phyloP scores from a whole-genome alignment of 2,329 filamentous ascomycete genomes.

The Blastomyces emzantsi region DNA sequence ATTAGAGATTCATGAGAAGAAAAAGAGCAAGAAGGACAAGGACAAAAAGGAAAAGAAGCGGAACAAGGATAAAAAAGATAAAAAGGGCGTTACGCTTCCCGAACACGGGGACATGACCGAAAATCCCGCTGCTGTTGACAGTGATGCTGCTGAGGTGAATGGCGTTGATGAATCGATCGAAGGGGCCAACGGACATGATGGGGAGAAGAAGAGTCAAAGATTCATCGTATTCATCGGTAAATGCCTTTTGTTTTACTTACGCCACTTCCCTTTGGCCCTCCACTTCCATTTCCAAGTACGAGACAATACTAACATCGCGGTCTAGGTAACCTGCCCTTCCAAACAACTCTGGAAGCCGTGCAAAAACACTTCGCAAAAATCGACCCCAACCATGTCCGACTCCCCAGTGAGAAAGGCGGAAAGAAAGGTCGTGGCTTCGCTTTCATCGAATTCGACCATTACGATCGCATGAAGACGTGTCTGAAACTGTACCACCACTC shows the following conservation, averaged over 20 bases:
- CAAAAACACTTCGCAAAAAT: slow-evolving; percentile 69
- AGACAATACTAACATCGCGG: slow-evolving; percentile 17
- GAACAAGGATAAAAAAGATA: slow-evolving; percentile 14
- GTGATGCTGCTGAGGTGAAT: slow-evolving; percentile 11
- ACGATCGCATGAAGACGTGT: slow-evolving; percentile 86
- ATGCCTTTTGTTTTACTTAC: slow-evolving; percentile 12
- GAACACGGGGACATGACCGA: slow-evolving; percentile 16
- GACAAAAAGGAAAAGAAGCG: slow-evolving; percentile 13
- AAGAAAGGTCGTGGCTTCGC: slow-evolving; percentile 65
- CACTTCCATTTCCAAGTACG: slow-evolving; percentile 11
- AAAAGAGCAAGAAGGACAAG: slow-evolving; percentile 10
- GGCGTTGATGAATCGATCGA: slow-evolving; percentile 10
- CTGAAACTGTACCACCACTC: slow-evolving; percentile 85
- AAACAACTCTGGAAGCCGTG: slow-evolving; percentile 61
- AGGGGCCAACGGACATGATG: slow-evolving; percentile 17
- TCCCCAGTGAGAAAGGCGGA: slow-evolving; percentile 57
- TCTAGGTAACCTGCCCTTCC: slow-evolving; percentile 78
- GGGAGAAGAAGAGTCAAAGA: slow-evolving; percentile 39
- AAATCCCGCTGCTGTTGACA: slow-evolving; percentile 16
- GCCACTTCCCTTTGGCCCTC: background rate
- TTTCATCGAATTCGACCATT: slow-evolving; percentile 81
- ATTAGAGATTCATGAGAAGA: background rate
- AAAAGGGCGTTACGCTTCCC: slow-evolving; percentile 18
- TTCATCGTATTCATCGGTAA: slow-evolving; percentile 72
- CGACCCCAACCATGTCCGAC: slow-evolving; percentile 59